Conservation (phyloP, 2,329 filamentous ascomycete genomes). For the Scytalidium lignicola region DNA sequence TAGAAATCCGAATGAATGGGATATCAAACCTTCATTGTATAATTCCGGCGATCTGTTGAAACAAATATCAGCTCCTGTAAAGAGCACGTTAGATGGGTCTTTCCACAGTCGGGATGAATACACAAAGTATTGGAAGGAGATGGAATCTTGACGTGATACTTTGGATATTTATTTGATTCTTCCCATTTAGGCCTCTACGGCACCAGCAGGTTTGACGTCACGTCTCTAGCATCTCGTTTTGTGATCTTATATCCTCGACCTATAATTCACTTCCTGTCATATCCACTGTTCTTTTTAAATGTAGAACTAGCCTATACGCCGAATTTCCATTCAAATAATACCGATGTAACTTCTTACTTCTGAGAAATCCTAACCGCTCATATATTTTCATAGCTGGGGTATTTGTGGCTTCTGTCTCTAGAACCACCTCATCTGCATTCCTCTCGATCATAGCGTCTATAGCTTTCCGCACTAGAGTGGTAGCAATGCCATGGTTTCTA, state of each 20-base stretch:
- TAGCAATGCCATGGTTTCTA: conserved; percentile 82
- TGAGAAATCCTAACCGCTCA: conserved; percentile 83
- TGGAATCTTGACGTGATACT: conserved; percentile 1
- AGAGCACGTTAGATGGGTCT: conserved; percentile 10
- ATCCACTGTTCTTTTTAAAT: conserved; percentile 25
- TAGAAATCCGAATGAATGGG: conserved; percentile 54
- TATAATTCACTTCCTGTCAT: conserved; percentile 17
- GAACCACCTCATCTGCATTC: conserved; percentile 86
- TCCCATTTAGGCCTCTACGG: neutral
- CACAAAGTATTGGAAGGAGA: conserved; percentile 5
- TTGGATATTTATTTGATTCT: neutral
- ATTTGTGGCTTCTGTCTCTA: conserved; percentile 95
- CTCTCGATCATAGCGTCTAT: conserved; percentile 85
- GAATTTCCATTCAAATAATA: conserved; percentile 98
- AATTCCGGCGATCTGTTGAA: conserved; percentile 36
- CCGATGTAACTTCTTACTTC: conserved; percentile 86
- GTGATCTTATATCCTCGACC: neutral
- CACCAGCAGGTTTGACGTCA: neutral
- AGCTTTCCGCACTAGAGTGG: conserved; percentile 79
- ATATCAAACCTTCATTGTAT: conserved; percentile 54
- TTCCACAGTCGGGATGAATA: conserved; percentile 18
- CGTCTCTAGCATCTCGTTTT: neutral
- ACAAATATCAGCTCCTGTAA: conserved; percentile 1
- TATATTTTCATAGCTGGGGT: conserved; percentile 86
- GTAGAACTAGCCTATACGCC: conserved; percentile 81